phyloP scores from a whole-genome alignment of 768 basidiomycete species.

The Mycena albidolilacea region DNA sequence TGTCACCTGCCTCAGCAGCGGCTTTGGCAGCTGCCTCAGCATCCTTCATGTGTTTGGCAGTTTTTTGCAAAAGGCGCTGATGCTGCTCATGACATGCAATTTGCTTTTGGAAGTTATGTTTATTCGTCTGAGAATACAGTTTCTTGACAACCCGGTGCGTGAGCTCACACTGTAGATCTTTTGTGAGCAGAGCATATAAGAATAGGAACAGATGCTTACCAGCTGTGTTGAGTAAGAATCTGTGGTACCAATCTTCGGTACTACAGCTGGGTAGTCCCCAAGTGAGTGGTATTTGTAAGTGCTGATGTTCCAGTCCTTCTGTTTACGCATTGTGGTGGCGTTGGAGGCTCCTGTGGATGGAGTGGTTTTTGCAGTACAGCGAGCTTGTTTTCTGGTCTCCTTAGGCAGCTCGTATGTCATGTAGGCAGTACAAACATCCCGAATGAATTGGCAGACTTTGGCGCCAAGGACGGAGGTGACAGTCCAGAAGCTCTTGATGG shows the following conservation, averaged over 20 bases:
- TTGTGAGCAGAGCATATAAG: background rate
- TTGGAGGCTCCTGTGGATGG: no score
- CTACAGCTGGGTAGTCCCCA: constrained; percentile 37
- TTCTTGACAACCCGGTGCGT: constrained; percentile 49
- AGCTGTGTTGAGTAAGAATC: constrained; percentile 47
- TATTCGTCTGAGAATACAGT: constrained; percentile 47
- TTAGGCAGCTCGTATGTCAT: constrained; percentile 44
- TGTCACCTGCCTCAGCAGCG: background rate
- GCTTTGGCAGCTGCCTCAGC: background rate
- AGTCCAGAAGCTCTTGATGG: constrained; percentile 27
- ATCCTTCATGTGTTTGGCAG: constrained; percentile 4
- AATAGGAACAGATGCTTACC: constrained; percentile 31
- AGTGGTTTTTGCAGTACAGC: background rate
- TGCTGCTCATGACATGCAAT: constrained; percentile 39
- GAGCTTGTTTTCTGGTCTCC: constrained; percentile 4
- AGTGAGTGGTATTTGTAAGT: constrained; percentile 46
- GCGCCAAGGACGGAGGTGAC: constrained; percentile 21
- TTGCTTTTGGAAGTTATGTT: constrained; percentile 36
- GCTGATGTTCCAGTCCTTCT: constrained; percentile 29
- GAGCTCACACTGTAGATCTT: constrained; percentile 46
- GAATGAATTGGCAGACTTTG: constrained; percentile 30
- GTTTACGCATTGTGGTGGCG: background rate
- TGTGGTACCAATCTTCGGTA: constrained; percentile 38
- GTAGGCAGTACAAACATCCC: constrained; percentile 22
- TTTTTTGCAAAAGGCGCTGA: background rate